These are phyloP conservation scores for Mucor irregularis DNA, from an alignment of 371 early-diverging fungal species.

Conservation along the genomic window DNA sequence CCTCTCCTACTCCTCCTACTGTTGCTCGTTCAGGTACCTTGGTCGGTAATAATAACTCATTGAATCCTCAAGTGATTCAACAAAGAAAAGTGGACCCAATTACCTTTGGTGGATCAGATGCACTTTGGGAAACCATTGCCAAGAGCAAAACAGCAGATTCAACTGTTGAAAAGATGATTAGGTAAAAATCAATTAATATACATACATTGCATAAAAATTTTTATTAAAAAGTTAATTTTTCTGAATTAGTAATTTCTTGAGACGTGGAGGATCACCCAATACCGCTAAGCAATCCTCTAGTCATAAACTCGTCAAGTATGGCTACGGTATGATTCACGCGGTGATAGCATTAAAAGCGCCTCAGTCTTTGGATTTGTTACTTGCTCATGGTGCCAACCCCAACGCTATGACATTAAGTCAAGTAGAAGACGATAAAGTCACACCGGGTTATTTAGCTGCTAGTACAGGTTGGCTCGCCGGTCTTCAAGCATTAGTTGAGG, in stretches of 20 bases:
- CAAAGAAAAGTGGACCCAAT: conserved; percentile 47
- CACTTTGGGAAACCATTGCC: conserved; percentile 46
- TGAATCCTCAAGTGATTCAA: conserved; percentile 24
- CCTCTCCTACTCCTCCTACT: conserved; percentile 12
- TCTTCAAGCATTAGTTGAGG: conserved; percentile 38
- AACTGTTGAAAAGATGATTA: conserved; percentile 44
- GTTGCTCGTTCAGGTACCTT: conserved; percentile 9
- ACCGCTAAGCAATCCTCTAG: conserved; percentile 46
- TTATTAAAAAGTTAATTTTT: neutral
- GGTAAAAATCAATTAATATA: conserved; percentile 29
- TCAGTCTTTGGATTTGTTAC: conserved; percentile 29
- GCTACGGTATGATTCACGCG: conserved; percentile 50
- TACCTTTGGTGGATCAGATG: conserved; percentile 48
- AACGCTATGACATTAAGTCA: conserved; percentile 41
- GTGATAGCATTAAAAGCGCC: conserved; percentile 34
- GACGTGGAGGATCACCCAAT: conserved; percentile 53
- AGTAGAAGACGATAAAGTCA: conserved; percentile 42
- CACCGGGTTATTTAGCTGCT: conserved; percentile 50
- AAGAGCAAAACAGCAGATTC: conserved; percentile 36
- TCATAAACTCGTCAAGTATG: conserved; percentile 33
- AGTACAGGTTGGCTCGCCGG: conserved; percentile 49
- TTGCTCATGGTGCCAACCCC: conserved; percentile 49
- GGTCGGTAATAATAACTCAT: conserved; percentile 11
- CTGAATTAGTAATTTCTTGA: conserved; percentile 36
- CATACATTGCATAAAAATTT: neutral